A percentile compares a stretch with the other conserved stretches of the same genome.
These are phyloP conservation scores for Salvia sclarea DNA, from an alignment of 305 asterid species.

Conservation along the genomic window DNA sequence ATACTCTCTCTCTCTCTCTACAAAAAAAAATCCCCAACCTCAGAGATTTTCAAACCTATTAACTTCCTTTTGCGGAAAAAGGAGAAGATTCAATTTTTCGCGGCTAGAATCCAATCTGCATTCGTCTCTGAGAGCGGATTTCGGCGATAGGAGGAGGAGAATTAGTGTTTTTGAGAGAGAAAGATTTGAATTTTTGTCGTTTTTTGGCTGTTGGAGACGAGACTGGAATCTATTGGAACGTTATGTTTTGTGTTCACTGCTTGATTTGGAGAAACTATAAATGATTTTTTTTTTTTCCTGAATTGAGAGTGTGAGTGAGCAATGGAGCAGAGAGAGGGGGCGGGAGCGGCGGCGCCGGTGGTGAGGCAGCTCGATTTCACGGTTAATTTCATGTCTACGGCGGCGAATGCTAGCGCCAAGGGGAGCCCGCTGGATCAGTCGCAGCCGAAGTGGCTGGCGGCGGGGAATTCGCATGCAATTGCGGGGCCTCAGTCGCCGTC, in stretches of 20 bases:
- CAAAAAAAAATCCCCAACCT: constrained; percentile 31
- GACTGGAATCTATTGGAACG: not conserved
- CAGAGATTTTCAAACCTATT: constrained; percentile 26
- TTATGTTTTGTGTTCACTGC: constrained; percentile 28
- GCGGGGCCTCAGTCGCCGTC: constrained; percentile 39
- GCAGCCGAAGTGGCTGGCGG: constrained; percentile 46
- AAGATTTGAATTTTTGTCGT: constrained; percentile 22
- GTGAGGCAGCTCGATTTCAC: constrained; percentile 63
- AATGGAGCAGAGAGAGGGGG: constrained; percentile 52
- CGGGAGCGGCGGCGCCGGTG: constrained; percentile 43
- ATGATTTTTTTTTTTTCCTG: constrained; percentile 2
- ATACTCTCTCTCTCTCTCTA: constrained; percentile 39
- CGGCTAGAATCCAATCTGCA: not conserved
- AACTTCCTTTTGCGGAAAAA: not conserved
- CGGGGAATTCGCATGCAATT: constrained; percentile 40
- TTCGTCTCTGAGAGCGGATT: not conserved
- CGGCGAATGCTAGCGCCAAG: constrained; percentile 32
- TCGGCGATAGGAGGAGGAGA: constrained; percentile 19
- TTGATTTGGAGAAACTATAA: constrained; percentile 14
- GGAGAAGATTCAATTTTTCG: constrained; percentile 22
- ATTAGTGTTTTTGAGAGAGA: constrained; percentile 1
- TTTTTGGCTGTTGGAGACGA: not conserved
- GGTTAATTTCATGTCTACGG: constrained; percentile 28
- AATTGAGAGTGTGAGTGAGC: constrained; percentile 13
- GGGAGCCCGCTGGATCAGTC: constrained; percentile 48